Conservation (phyloP, 192 early-diverging fungal species). For the Coemansia sp. region DNA sequence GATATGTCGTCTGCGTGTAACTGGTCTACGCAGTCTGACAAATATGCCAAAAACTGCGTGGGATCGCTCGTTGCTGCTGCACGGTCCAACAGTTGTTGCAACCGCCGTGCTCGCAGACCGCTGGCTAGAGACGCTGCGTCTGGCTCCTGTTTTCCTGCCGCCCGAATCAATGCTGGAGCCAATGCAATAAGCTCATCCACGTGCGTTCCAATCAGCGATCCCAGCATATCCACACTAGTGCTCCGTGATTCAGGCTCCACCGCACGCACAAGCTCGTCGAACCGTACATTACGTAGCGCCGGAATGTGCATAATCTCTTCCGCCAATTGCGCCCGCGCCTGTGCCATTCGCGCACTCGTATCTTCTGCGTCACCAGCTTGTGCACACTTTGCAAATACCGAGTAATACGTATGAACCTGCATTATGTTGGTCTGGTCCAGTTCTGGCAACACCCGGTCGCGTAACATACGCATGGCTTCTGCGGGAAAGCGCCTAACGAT, state of each 20-base stretch:
- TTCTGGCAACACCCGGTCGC: conserved; percentile 12
- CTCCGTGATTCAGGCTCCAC: background rate
- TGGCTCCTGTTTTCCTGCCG: background rate
- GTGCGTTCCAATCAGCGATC: background rate
- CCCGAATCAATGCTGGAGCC: background rate
- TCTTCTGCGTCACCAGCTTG: background rate
- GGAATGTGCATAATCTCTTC: background rate
- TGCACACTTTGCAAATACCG: conserved; percentile 14
- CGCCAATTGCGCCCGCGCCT: conserved; percentile 14
- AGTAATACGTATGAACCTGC: conserved; percentile 16
- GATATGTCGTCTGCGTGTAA: conserved; percentile 10
- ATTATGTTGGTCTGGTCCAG: conserved; percentile 23
- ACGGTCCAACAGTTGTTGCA: background rate
- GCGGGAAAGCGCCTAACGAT: conserved; percentile 10
- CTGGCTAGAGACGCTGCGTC: background rate
- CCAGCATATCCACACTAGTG: background rate
- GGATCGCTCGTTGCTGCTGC: background rate
- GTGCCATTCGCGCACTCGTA: conserved; percentile 5
- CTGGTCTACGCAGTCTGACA: conserved; percentile 6
- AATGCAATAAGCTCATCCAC: background rate
- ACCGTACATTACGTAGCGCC: background rate
- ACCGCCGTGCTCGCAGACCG: background rate
- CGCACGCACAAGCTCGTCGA: conserved; percentile 5
- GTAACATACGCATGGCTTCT: conserved; percentile 10
- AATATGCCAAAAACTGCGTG: conserved; percentile 9